A percentile compares a stretch with the other conserved stretches of the same genome.
Evolutionary conservation across 441 rosid species (phyloP).

Genomic region (Lepidium campestre): DNA sequence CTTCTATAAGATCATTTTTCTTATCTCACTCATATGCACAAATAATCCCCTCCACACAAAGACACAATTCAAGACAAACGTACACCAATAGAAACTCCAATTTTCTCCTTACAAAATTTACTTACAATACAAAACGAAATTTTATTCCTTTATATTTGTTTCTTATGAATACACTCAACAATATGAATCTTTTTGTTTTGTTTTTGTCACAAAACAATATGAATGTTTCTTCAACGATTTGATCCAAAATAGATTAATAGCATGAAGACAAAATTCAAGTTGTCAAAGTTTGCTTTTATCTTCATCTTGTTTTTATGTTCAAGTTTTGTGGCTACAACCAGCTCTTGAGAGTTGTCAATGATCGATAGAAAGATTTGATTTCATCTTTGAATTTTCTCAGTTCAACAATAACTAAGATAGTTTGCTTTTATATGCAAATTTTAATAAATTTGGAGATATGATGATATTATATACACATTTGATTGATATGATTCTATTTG

Average conservation of each 20-base stretch:
- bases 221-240: no score
- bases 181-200: neutral
- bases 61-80: neutral
- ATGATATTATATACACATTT: neutral
- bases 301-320: neutral
- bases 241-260: no score
- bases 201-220: no score
- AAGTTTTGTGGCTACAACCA: neutral
- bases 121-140: neutral
- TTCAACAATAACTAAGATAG: neutral
- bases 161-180: neutral
- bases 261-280: neutral
- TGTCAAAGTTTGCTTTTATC: neutral
- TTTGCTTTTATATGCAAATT: neutral
- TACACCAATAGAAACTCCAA: neutral
- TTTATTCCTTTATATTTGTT: neutral
- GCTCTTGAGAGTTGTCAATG: neutral
- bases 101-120: neutral
- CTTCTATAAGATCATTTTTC: no score
- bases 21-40: neutral
- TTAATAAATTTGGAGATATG: neutral
- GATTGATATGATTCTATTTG: neutral
- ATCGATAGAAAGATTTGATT: neutral
- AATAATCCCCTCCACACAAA: neutral
- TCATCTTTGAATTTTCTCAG: neutral